A percentile compares a stretch with the other conserved stretches of the same genome.
These are phyloP conservation scores for Trichosanthes cucumerina DNA, from an alignment of 306 rosid genomes.

Conservation along the genomic window DNA sequence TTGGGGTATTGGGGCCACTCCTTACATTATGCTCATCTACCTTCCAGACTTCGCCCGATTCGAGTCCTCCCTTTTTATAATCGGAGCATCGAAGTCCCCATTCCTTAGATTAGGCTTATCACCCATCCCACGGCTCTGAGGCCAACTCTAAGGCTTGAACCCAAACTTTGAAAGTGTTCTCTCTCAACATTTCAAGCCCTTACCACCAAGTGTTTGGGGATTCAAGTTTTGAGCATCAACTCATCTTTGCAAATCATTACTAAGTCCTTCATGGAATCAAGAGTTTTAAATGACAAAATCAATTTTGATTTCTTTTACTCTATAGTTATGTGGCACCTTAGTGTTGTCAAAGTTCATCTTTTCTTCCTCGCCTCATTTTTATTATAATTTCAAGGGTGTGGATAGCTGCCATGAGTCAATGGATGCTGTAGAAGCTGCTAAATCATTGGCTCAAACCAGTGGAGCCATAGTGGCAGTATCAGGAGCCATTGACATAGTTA, in stretches of 20 bases:
- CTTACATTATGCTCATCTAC: background rate
- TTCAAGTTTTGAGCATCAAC: background rate
- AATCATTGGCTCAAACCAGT: conserved; percentile 48
- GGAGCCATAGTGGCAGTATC: conserved; percentile 80
- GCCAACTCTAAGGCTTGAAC: background rate
- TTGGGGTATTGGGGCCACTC: background rate
- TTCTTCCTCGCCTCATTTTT: conserved; percentile 2
- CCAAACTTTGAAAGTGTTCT: background rate
- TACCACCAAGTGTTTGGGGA: background rate
- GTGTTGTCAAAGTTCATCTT: background rate
- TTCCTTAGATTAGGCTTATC: background rate
- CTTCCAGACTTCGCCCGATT: background rate
- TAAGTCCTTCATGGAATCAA: background rate
- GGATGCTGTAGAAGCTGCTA: conserved; percentile 78
- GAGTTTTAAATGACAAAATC: background rate
- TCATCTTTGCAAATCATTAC: background rate
- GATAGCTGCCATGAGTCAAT: conserved; percentile 69
- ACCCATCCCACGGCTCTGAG: background rate
- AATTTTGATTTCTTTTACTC: background rate
- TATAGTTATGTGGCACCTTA: background rate
- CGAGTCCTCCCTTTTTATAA: background rate
- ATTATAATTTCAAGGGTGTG: conserved; percentile 43
- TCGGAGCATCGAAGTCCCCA: background rate
- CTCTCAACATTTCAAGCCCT: background rate
- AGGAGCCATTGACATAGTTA: conserved; percentile 72